A percentile compares a stretch with the other conserved stretches of the same genome.
These are phyloP conservation scores for Tylopilus subfusipes DNA, from an alignment of 768 basidiomycete species.

Conservation along the genomic window DNA sequence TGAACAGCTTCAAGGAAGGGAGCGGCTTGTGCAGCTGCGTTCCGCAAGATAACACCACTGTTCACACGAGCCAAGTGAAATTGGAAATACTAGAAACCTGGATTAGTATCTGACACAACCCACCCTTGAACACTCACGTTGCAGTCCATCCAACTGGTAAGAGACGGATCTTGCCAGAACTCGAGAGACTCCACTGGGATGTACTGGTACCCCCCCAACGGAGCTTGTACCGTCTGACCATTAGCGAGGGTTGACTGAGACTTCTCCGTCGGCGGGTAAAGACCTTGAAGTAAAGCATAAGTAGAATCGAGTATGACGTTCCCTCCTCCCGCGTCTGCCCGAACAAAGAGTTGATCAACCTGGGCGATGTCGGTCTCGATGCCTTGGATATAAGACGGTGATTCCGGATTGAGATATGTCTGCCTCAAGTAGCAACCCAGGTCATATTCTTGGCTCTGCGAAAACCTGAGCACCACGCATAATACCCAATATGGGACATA, in stretches of 20 bases:
- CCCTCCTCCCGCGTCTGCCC: constrained; percentile 79
- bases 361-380: constrained; percentile 64
- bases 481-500: constrained; percentile 11
- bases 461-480: neutral
- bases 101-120: neutral
- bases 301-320: constrained; percentile 80
- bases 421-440: constrained; percentile 58
- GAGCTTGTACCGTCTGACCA: constrained; percentile 63
- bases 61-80: constrained; percentile 24
- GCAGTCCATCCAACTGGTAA: constrained; percentile 76
- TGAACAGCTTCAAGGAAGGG: constrained; percentile 63
- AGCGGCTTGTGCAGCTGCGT: constrained; percentile 48
- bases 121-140: constrained; percentile 30
- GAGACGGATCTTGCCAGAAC: constrained; percentile 50
- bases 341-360: constrained; percentile 65
- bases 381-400: constrained; percentile 63
- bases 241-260: constrained; percentile 72
- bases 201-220: constrained; percentile 85
- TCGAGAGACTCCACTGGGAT: constrained; percentile 63
- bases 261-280: constrained; percentile 70
- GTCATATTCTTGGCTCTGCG: constrained; percentile 49
- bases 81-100: constrained; percentile 26
- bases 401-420: constrained; percentile 59
- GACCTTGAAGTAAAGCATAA: constrained; percentile 76
- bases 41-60: constrained; percentile 45